A percentile compares a stretch with the other conserved stretches of the same genome.
Evolutionary conservation across 169 alveolate genomes (phyloP).

Genomic region (Plasmodium vinckei): DNA sequence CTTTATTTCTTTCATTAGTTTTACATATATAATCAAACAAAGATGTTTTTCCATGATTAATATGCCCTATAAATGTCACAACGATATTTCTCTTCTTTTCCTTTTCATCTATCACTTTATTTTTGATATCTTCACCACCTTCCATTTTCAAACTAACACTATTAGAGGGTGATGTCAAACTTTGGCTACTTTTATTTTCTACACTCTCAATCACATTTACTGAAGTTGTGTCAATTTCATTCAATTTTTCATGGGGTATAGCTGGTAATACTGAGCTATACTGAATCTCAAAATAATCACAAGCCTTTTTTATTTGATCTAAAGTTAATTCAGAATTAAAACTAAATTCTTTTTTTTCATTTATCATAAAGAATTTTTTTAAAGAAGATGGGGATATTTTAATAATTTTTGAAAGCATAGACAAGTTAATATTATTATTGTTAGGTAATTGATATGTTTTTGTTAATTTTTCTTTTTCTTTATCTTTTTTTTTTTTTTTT

Average conservation of each 20-base stretch:
- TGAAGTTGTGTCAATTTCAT: neutral
- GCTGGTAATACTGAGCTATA: neutral
- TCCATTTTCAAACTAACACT: neutral
- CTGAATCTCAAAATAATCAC: conserved; percentile 36
- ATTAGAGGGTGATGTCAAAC: too few species aligned
- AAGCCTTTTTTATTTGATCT: conserved; percentile 36
- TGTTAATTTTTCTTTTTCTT: too few species aligned
- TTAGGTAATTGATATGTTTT: neutral
- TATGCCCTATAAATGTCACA: conserved; percentile 97
- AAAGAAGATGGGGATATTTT: conserved; percentile 41
- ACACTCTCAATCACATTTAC: too few species aligned
- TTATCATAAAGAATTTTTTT: conserved; percentile 42
- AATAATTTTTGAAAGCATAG: conserved; percentile 16
- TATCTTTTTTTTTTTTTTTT: neutral
- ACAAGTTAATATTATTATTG: conserved; percentile 4
- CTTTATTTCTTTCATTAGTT: conserved; percentile 85
- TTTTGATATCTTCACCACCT: neutral
- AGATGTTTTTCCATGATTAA: conserved; percentile 98
- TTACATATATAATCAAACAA: conserved; percentile 88
- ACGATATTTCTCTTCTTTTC: conserved; percentile 89
- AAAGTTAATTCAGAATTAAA: conserved; percentile 8
- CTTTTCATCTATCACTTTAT: neutral
- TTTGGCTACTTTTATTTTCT: too few species aligned
- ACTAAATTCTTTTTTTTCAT: conserved; percentile 42
- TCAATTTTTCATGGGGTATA: neutral